Evolutionary conservation across 208 protist species (phyloP), one percentile per base, ranked within the genome.

Genomic region (Trypanosoma scelopori): DNA sequence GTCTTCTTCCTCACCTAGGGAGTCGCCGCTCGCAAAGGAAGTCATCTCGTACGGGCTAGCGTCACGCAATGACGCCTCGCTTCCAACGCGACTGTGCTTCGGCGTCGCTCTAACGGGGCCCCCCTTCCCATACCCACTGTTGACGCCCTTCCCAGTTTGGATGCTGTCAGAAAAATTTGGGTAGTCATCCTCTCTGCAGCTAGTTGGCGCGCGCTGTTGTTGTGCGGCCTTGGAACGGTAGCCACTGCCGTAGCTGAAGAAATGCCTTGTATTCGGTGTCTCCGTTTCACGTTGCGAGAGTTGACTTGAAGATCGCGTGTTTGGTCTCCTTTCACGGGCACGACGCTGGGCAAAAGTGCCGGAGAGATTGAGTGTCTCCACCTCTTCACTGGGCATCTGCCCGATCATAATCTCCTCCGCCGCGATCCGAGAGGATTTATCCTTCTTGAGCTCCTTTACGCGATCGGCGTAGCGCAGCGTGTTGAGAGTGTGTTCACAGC

Each of bases 401-500:
- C 92, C 92, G 79, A 96, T 97, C 92, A 96, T 97, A 52, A 94
- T 95, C 71, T 94, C 90, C 72, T 94, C 84, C 39, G 89, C 92
- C 1, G 85, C 79, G 48, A 76, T 82, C 48, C 81, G 82, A 53
- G 60, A 76, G 0, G 83, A 89, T 59, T 87, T 90, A 69, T 94
- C 88, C 76, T 94, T 94, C 77, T 94, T 93, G 23, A 97, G 83
- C 76, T 98, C 95, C 71, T 98, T 98, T 76, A 99, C 97, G 27
- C 98, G 91, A 65, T 98, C 85, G 6, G 98, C 98, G 84, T 99
- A 99, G 43, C 98, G 90, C 1, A 99, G 85, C 2, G 98, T 99
- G 82, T 99, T 99, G 55, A 99, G 87, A 22, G 97, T 99, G 79
- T 99, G 93, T 64, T 99, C 98, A 71, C 86, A 97, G 47, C 87